Conservation (phyloP, 306 rosid species). For the Quillaja saponaria region DNA sequence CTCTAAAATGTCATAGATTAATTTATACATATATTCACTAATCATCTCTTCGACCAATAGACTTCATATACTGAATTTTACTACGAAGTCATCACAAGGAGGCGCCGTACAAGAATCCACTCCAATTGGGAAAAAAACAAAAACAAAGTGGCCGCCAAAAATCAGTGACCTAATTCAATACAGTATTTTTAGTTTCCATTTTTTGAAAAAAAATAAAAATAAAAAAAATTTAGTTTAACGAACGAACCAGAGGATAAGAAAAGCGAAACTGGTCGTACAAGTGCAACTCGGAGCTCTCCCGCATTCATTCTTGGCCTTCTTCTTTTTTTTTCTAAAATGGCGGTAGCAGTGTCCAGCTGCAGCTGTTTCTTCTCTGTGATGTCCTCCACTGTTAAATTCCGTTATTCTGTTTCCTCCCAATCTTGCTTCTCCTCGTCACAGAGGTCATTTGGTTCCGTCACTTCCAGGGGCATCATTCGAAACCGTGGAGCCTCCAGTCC, state of each 20-base stretch:
- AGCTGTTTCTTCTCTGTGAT: constrained; percentile 58
- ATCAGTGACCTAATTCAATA: constrained; percentile 21
- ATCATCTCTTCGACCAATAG: too few relatives aligned
- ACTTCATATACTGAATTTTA: constrained; percentile 1
- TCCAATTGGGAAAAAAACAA: too few relatives aligned
- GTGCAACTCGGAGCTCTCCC: not conserved
- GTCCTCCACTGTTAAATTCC: constrained; percentile 52
- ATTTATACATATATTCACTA: too few relatives aligned
- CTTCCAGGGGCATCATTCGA: constrained; percentile 33
- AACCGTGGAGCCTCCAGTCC: constrained; percentile 33
- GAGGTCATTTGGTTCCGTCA: constrained; percentile 28
- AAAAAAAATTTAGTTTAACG: too few relatives aligned
- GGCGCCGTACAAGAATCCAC: too few relatives aligned
- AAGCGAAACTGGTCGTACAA: not conserved
- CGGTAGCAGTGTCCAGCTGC: constrained; percentile 57
- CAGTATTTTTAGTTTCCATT: too few relatives aligned
- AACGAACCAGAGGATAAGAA: constrained; percentile 14
- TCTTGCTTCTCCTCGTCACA: constrained; percentile 30
- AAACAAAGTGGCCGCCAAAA: too few relatives aligned
- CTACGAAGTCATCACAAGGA: not conserved
- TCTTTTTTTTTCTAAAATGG: constrained; percentile 34
- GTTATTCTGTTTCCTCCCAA: constrained; percentile 39
- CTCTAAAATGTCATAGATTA: too few relatives aligned
- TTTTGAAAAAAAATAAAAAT: too few relatives aligned
- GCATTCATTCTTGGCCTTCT: too few relatives aligned